These are phyloP conservation scores for Scytalidium lignicola DNA, from an alignment of 2,329 filamentous ascomycete species.

Conservation along the genomic window DNA sequence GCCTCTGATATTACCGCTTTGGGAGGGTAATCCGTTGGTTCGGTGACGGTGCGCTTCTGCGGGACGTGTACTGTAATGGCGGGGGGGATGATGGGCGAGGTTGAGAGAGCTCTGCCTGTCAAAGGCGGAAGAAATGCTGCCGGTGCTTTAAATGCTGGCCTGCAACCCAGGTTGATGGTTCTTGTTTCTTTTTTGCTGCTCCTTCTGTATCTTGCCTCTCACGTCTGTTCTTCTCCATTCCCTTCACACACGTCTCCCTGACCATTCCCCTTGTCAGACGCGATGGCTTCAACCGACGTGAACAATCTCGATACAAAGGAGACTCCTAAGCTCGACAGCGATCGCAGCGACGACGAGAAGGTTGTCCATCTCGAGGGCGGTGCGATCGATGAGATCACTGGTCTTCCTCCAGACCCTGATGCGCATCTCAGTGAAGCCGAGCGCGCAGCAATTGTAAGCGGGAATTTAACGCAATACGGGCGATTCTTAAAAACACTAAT, in stretches of 20 bases:
- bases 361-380: background rate
- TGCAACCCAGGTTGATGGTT: background rate
- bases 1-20: background rate
- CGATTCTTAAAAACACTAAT: conserved; percentile 2
- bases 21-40: background rate
- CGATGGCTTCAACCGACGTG: background rate
- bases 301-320: background rate
- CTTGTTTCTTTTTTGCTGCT: background rate
- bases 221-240: no score
- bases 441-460: conserved; percentile 51
- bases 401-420: conserved; percentile 47
- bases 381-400: conserved; percentile 1
- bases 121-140: background rate
- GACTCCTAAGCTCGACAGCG: background rate
- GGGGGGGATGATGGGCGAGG: background rate
- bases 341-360: conserved; percentile 11
- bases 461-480: background rate
- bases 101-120: background rate
- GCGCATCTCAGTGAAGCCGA: conserved; percentile 60
- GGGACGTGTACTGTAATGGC: no score
- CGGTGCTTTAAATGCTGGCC: background rate
- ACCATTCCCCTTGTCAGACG: background rate
- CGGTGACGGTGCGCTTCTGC: background rate
- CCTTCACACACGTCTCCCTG: background rate
- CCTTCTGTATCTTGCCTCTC: background rate